Percentiles rank a stretch among this genome's conserved stretches.
Evolutionary conservation across 192 early-diverging fungal species (phyloP).

Genomic region (Umbelopsis sp.): DNA sequence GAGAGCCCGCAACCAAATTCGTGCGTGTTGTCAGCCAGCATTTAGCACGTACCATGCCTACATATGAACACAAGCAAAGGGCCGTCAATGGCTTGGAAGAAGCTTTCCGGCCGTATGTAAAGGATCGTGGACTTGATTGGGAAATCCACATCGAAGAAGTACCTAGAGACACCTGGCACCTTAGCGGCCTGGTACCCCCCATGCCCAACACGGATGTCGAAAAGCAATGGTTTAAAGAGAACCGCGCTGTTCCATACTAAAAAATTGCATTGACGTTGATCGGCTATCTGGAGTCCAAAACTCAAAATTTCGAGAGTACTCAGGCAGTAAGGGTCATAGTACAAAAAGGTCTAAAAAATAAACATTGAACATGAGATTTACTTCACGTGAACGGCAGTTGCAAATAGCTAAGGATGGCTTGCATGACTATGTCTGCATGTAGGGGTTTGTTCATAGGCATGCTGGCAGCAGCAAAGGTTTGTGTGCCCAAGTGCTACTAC

Average conservation of each 20-base stretch:
- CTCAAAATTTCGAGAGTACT: background rate
- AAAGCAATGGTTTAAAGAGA: constrained; percentile 1
- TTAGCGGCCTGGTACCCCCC: background rate
- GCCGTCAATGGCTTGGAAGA: background rate
- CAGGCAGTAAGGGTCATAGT: no score
- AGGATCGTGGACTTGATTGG: constrained; percentile 16
- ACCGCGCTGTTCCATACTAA: background rate
- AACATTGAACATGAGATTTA: no score
- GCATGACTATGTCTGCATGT: no score
- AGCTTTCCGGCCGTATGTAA: constrained; percentile 9
- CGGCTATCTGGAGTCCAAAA: background rate
- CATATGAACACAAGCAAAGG: background rate
- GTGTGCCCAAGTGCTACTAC: no score
- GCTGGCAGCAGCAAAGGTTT: no score
- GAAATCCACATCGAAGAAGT: constrained; percentile 19
- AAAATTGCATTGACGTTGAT: no score
- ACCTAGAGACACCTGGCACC: background rate
- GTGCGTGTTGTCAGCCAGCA: constrained; percentile 20
- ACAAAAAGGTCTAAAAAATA: no score
- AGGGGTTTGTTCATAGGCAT: no score
- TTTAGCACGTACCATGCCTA: constrained; percentile 17
- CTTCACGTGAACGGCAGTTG: no score
- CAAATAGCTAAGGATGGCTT: no score
- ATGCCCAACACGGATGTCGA: constrained; percentile 16
- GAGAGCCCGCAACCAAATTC: background rate